These are phyloP conservation scores for Bruguiera parviflora DNA, from an alignment of 345 rosid genomes.

Conservation along the genomic window DNA sequence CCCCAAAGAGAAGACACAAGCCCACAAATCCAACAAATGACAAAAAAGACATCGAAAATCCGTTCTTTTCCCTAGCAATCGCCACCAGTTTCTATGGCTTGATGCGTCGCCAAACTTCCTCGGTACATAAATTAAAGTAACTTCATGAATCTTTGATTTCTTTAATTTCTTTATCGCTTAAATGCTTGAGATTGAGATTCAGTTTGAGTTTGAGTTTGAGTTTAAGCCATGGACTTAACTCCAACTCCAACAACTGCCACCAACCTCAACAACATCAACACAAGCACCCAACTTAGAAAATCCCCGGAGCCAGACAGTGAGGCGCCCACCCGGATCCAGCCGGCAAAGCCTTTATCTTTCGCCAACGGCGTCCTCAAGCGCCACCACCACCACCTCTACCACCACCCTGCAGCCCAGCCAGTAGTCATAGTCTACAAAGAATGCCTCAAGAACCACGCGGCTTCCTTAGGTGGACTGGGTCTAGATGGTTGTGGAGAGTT, in stretches of 20 bases:
- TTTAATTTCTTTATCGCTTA: neutral
- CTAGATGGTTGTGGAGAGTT: conserved; percentile 33
- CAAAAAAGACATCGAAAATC: neutral
- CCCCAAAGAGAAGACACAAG: neutral
- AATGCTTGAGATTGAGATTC: neutral
- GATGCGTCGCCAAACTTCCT: too few species aligned
- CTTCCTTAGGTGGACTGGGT: conserved; percentile 26
- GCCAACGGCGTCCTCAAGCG: conserved; percentile 34
- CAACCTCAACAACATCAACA: conserved; percentile 5
- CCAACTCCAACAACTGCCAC: conserved; percentile 8
- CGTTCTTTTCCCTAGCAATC: neutral
- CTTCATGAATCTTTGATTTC: conserved; percentile 2
- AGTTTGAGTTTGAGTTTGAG: conserved; percentile 8
- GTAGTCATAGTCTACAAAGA: conserved; percentile 19
- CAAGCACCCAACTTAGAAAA: conserved; percentile 16
- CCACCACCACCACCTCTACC: conserved; percentile 16
- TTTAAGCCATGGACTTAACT: conserved; percentile 27
- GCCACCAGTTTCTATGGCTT: neutral
- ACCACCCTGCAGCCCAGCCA: conserved; percentile 1
- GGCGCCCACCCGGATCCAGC: conserved; percentile 23
- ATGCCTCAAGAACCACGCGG: conserved; percentile 29
- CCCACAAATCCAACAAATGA: neutral
- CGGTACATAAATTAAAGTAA: too few species aligned
- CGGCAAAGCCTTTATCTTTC: conserved; percentile 19
- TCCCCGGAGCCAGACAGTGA: conserved; percentile 28